Percentiles rank a stretch among this genome's conserved stretches.
These are phyloP conservation scores for Vitis amurensis DNA, from an alignment of 164 flowering plant species.

Conservation along the genomic window DNA sequence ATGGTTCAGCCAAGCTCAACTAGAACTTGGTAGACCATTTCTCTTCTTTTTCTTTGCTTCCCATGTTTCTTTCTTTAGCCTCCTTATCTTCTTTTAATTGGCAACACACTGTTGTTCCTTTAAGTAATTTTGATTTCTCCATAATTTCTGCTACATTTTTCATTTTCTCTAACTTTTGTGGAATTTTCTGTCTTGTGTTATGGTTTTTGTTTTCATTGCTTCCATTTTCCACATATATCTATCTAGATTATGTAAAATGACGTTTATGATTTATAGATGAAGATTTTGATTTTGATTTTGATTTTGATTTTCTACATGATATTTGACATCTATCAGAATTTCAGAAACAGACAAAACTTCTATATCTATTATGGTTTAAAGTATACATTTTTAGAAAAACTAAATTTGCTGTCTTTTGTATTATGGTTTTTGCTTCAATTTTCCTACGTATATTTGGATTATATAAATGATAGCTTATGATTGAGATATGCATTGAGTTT, in stretches of 20 bases:
- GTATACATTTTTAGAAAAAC: too few species aligned
- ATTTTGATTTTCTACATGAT: not conserved
- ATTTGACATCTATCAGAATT: not conserved
- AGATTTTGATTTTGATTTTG: not conserved
- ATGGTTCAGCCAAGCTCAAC: conserved; percentile 5
- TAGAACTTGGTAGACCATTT: conserved; percentile 3
- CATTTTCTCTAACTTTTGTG: not conserved
- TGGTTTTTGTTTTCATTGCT: not conserved
- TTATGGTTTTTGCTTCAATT: too few species aligned
- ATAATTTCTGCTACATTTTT: not conserved
- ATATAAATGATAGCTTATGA: too few species aligned
- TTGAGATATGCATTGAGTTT: too few species aligned
- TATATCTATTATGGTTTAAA: too few species aligned
- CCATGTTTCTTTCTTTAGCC: not conserved
- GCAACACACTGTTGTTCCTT: not conserved
- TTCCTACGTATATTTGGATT: too few species aligned
- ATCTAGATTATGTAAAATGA: not conserved
- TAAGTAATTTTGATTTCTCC: not conserved
- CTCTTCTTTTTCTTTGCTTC: not conserved
- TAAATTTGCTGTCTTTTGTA: too few species aligned
- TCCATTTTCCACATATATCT: not conserved
- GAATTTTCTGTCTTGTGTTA: not conserved
- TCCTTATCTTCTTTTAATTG: not conserved
- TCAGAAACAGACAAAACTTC: too few species aligned
- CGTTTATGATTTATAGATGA: not conserved